Evolutionary conservation across 2,329 filamentous ascomycete species (phyloP).

Genomic region (Pseudonectria foliicola): DNA sequence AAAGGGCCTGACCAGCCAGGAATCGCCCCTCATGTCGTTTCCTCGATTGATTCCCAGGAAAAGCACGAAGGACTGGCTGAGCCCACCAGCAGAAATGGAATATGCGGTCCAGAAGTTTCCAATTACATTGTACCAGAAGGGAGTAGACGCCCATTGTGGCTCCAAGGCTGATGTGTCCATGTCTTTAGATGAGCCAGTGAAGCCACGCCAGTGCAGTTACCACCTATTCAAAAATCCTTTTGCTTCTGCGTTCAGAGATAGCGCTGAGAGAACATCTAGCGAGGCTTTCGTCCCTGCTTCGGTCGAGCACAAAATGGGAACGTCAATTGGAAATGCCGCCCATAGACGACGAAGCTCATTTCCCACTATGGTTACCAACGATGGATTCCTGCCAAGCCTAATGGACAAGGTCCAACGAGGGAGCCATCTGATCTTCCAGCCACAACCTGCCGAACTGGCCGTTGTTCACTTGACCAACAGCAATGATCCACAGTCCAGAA

Average conservation of each 20-base stretch:
- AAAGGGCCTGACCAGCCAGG: slow-evolving; percentile 10
- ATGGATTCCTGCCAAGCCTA: slow-evolving; percentile 17
- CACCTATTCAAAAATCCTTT: slow-evolving; percentile 20
- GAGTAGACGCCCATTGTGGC: slow-evolving; percentile 25
- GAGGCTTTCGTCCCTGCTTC: slow-evolving; percentile 1
- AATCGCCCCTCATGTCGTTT: slow-evolving; percentile 28
- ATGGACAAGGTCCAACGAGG: slow-evolving; percentile 23
- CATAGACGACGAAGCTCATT: slow-evolving; percentile 22
- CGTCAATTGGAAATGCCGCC: slow-evolving; percentile 17
- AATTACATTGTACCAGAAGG: slow-evolving; percentile 20
- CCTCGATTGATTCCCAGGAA: slow-evolving; percentile 25
- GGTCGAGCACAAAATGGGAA: slow-evolving; percentile 13
- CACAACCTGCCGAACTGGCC: too few relatives aligned
- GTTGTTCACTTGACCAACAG: neutral
- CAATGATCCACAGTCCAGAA: slow-evolving; percentile 9
- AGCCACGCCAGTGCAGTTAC: slow-evolving; percentile 8
- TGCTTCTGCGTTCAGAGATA: slow-evolving; percentile 1
- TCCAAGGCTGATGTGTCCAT: slow-evolving; percentile 3
- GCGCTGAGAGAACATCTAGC: slow-evolving; percentile 1
- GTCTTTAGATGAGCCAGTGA: slow-evolving; percentile 7
- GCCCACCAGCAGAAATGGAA: slow-evolving; percentile 14
- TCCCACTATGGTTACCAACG: slow-evolving; percentile 2
- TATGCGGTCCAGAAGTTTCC: slow-evolving; percentile 3
- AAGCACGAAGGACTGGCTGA: slow-evolving; percentile 27
- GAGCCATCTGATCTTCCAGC: slow-evolving; percentile 15